Conservation (phyloP, 768 basidiomycete genomes). For the Pisolithus marmoratus region DNA sequence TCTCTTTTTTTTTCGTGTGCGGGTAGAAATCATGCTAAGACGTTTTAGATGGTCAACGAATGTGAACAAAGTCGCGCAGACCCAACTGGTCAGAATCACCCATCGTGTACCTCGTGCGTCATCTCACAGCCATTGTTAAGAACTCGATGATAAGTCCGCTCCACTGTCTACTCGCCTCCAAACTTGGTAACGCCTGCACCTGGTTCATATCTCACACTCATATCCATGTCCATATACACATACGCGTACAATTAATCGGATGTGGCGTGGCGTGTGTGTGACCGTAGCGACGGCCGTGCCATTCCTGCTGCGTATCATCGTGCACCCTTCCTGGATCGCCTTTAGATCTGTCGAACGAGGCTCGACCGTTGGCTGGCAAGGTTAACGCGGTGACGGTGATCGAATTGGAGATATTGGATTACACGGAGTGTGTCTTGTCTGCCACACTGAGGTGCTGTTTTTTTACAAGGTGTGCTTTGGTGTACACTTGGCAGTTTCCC, state of each 20-base stretch:
- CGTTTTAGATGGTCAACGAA: conserved; percentile 32
- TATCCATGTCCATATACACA: too few species aligned
- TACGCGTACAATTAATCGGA: too few species aligned
- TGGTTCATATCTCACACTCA: conserved; percentile 8
- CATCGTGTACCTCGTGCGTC: conserved; percentile 52
- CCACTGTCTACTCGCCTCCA: not conserved
- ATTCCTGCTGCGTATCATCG: conserved; percentile 55
- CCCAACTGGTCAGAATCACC: conserved; percentile 45
- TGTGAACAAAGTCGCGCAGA: conserved; percentile 50
- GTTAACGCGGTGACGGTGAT: conserved; percentile 31
- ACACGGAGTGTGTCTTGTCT: conserved; percentile 72
- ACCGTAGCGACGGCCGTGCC: conserved; percentile 51
- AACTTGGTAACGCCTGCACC: conserved; percentile 1
- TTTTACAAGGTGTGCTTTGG: conserved; percentile 49
- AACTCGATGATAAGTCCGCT: conserved; percentile 39
- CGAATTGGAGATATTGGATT: conserved; percentile 33
- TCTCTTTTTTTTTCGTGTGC: too few species aligned
- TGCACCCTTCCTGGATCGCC: conserved; percentile 49
- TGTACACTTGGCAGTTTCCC: too few species aligned
- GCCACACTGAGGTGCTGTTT: conserved; percentile 48
- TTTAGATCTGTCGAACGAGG: conserved; percentile 33
- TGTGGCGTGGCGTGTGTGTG: conserved; percentile 1
- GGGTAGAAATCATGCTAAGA: conserved; percentile 44
- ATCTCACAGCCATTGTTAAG: conserved; percentile 43
- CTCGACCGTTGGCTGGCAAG: conserved; percentile 30